Conservation (phyloP, 768 basidiomycete genomes). For the Leccinum subtestaceum region DNA sequence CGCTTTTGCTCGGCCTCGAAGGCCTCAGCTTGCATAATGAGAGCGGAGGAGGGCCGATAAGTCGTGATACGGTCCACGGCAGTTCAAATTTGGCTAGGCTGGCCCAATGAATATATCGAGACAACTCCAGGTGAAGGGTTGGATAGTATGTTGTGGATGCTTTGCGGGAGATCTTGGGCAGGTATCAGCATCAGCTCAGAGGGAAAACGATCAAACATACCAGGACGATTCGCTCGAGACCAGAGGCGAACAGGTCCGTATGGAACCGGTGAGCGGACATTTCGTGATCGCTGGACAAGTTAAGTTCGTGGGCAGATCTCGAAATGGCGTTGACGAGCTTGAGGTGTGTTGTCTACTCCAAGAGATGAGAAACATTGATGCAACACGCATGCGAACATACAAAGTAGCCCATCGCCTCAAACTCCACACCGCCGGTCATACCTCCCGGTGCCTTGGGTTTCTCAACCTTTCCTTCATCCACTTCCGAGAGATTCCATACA, state of each 20-base stretch:
- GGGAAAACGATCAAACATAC: constrained; percentile 44
- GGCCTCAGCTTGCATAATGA: constrained; percentile 46
- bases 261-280: constrained; percentile 84
- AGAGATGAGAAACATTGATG: constrained; percentile 8
- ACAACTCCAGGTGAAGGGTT: constrained; percentile 88
- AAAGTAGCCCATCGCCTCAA: constrained; percentile 94
- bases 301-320: constrained; percentile 59
- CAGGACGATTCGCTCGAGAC: constrained; percentile 85
- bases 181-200: background rate
- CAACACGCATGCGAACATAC: constrained; percentile 46
- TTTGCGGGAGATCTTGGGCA: constrained; percentile 81
- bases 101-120: constrained; percentile 77
- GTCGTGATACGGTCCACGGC: constrained; percentile 76
- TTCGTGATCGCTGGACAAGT: constrained; percentile 64
- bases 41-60: constrained; percentile 76
- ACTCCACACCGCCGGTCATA: constrained; percentile 98
- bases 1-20: constrained; percentile 14
- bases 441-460: constrained; percentile 93
- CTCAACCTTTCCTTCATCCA: constrained; percentile 83
- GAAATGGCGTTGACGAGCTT: constrained; percentile 82
- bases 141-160: constrained; percentile 95
- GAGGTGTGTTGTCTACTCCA: constrained; percentile 76
- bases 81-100: constrained; percentile 67
- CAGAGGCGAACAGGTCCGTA: constrained; percentile 82
- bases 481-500: constrained; percentile 82